Base-by-base conservation (phyloP, 2,329 filamentous ascomycete species). In the Diaporthe velutina region DNA sequence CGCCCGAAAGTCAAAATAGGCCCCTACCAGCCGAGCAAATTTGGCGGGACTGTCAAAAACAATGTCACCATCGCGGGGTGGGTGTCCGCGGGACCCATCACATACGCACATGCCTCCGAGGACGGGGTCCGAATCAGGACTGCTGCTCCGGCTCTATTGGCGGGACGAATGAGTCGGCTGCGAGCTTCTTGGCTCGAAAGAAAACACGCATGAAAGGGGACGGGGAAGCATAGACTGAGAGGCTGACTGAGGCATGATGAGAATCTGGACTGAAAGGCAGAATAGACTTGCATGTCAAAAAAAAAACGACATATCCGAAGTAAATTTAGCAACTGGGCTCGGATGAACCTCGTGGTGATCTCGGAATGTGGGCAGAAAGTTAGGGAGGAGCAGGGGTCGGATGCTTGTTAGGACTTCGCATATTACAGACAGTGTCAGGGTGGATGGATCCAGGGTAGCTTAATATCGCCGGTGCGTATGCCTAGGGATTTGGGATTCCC, bases 61-160 rank as follows among this genome's bases (percentile, higher is more conserved):
- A n/a, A n/a, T 52, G 15, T 10, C 28, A 30, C 7, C 28, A 30
- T 40, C 25, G 25, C 15, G 40, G 60, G 33, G 45, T 25, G 35
- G 64, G 33, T n/a, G 64, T 40, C 64, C 64, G 64, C 64, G 64
- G 64, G n/a, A 33, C 3, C 64, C 64, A 68, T 68, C 33, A n/a
- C 33, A 40, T n/a, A 7, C 22, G 64, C 48, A 54, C 48, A 54
- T 38, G n/a, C 28, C n/a, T 25, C 13, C 45, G 8, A 30, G 33
- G 33, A n/a, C 6, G 10, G 4, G n/a, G n/a, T 40, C 64, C 45
- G 33, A 54, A 68, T 68, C 64, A 54, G 64, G 64, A 40, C 33
- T 40, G 33, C 64, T 68, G 64, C 64, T 68, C 64, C 64, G 64
- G 64, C 64, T 40, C 64, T 68, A 68, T 54, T 54, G 64, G 33